phyloP scores from a whole-genome alignment of 257 asterid genomes.

The Nemophila menziesii region DNA sequence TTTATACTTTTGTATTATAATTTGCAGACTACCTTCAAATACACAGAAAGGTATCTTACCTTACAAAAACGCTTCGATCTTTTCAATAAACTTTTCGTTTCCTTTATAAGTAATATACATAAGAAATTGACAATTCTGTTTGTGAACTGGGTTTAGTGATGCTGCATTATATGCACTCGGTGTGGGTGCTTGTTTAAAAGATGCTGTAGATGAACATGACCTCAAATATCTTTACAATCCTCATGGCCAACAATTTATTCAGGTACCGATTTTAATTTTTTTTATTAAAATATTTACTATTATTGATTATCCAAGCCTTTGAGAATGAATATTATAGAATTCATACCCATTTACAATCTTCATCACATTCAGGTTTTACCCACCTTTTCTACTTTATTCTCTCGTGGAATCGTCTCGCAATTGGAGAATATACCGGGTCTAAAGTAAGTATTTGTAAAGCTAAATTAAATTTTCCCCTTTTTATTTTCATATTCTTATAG shows the following conservation, averaged over 20 bases:
- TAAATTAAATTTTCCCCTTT: background rate
- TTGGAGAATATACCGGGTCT: slow-evolving; percentile 47
- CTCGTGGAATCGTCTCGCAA: slow-evolving; percentile 21
- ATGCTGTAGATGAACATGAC: slow-evolving; percentile 72
- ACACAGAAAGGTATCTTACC: slow-evolving; percentile 50
- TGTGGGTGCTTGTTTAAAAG: slow-evolving; percentile 28
- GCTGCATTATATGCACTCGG: slow-evolving; percentile 30
- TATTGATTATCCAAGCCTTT: too few species aligned
- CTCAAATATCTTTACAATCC: slow-evolving; percentile 81
- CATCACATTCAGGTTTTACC: slow-evolving; percentile 62
- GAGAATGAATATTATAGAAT: too few species aligned
- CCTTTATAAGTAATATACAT: too few species aligned
- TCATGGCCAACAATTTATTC: slow-evolving; percentile 62
- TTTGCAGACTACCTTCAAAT: slow-evolving; percentile 41
- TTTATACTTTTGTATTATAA: background rate
- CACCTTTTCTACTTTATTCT: slow-evolving; percentile 65
- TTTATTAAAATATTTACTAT: too few species aligned
- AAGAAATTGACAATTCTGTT: background rate
- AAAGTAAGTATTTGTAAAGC: slow-evolving; percentile 32
- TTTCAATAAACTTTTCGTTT: background rate
- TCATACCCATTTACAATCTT: background rate
- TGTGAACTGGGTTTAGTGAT: slow-evolving; percentile 8
- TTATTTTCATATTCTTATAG: background rate
- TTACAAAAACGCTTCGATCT: slow-evolving; percentile 4
- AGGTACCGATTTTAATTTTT: slow-evolving; percentile 21